Evolutionary conservation across 495 filamentous ascomycete species (phyloP), one percentile per base, ranked within the genome.

Genomic region (Emericellopsis terricola): DNA sequence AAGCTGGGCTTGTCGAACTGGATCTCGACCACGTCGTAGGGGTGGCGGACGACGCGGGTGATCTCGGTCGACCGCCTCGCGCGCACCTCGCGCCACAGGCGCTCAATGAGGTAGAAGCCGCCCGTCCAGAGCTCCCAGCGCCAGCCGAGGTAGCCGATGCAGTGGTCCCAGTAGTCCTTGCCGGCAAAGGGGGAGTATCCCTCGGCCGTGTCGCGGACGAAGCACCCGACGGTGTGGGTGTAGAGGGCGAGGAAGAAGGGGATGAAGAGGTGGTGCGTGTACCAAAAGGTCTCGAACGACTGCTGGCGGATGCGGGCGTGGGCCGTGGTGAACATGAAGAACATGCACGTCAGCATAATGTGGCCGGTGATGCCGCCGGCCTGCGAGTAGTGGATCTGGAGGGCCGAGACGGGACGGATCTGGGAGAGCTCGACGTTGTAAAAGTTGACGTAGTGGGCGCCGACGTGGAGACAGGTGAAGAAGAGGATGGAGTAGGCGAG

Each of bases 261-360:
- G 41, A 99, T 78, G 50, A 94, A 94, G 8, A 99, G 69, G 43
- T 99, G 91, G 53, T 99, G 89, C 8, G 82, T 93, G 55, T 99
- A 99, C 89, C 87, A 96, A 50, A 99, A 99, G 1, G 87, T 87
- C 56, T 99, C 89, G 53, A 80, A 99, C 2, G 81, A 91, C 48
- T 99, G 89, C 50, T 96, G 83, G 33, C 89, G 79, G 44, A 99
- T 96, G 42, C 79, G 78, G 44, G 75, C 67, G 47, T 99, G 89
- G 3, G 89, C 78, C 6, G 91, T 93, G 14, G 89, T 99, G 54
- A 89, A 99, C 71, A 99, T 99, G 36, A 99, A 56, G 34, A 99
- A 62, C 89, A 99, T 96, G 67, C 89, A 99, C 7, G 96, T 64
- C 4, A 96, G 69, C 89, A 99, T 99, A 29, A 99, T 70, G 56